These are phyloP conservation scores for Trichoderma sp. DNA, from an alignment of 2,329 filamentous ascomycete genomes.

Conservation along the genomic window DNA sequence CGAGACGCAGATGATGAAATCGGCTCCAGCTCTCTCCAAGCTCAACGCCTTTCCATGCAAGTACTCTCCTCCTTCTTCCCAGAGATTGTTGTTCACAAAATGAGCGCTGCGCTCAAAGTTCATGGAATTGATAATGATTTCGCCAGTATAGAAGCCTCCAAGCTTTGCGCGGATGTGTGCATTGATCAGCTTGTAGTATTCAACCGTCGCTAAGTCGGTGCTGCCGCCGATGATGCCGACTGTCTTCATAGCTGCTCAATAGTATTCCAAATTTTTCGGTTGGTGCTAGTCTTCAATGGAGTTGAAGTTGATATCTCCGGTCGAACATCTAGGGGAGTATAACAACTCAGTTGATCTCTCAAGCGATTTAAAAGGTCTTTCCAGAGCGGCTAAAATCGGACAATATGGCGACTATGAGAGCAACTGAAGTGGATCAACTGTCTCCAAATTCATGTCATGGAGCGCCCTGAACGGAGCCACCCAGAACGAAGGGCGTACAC, in stretches of 20 bases:
- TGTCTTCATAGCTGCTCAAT: constrained; percentile 22
- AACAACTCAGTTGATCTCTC: not conserved
- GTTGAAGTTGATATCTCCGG: too few species aligned
- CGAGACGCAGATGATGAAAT: constrained; percentile 25
- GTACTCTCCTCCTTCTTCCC: constrained; percentile 24
- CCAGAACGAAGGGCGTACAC: not conserved
- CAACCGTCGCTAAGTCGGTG: constrained; percentile 26
- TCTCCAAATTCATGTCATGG: not conserved
- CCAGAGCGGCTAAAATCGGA: not conserved
- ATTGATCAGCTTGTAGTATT: constrained; percentile 27
- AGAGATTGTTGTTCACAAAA: constrained; percentile 24
- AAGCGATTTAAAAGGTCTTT: not conserved
- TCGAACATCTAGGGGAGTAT: not conserved
- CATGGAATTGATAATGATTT: constrained; percentile 27
- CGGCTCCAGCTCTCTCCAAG: constrained; percentile 24
- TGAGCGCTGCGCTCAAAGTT: constrained; percentile 23
- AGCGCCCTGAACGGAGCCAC: not conserved
- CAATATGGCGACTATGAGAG: not conserved
- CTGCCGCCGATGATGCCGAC: constrained; percentile 27
- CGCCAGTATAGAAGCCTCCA: constrained; percentile 25
- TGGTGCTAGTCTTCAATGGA: not conserved
- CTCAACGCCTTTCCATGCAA: constrained; percentile 22
- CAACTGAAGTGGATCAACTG: not conserved
- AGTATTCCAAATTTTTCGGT: not conserved
- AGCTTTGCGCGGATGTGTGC: constrained; percentile 19